Conservation (phyloP, 1,284 basidiomycete genomes). For the Papiliotrema flavescens region DNA sequence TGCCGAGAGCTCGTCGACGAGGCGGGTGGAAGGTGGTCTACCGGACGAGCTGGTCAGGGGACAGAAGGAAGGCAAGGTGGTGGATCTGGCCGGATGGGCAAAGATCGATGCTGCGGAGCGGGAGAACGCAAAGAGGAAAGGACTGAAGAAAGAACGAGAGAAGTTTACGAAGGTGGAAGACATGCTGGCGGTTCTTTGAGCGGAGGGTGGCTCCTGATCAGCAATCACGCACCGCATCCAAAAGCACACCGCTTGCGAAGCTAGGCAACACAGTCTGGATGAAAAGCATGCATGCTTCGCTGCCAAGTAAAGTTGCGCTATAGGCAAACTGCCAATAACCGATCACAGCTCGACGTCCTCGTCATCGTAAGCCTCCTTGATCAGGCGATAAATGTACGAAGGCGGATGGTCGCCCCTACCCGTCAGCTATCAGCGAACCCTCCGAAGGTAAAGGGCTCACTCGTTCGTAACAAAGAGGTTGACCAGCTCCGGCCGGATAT, state of each 20-base stretch:
- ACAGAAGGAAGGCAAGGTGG: slow-evolving; percentile 27
- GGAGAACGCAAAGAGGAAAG: slow-evolving; percentile 23
- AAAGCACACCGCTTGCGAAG: too few relatives aligned
- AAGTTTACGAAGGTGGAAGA: slow-evolving; percentile 55
- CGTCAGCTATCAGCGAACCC: slow-evolving; percentile 3
- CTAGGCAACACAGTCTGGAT: too few relatives aligned
- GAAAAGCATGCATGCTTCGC: background rate
- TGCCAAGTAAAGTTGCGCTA: background rate
- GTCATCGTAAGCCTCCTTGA: slow-evolving; percentile 90
- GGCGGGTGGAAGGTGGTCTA: slow-evolving; percentile 16
- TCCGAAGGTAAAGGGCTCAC: slow-evolving; percentile 64
- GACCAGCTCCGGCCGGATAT: slow-evolving; percentile 85
- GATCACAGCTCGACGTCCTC: slow-evolving; percentile 68
- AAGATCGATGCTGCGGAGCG: slow-evolving; percentile 38
- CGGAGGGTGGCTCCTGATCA: too few relatives aligned
- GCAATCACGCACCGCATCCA: too few relatives aligned
- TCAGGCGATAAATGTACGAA: slow-evolving; percentile 80
- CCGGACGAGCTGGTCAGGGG: slow-evolving; percentile 23
- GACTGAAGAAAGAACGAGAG: slow-evolving; percentile 34
- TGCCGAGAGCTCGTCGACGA: background rate
- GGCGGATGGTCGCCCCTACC: slow-evolving; percentile 84
- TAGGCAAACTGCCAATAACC: background rate
- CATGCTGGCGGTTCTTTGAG: slow-evolving; percentile 57
- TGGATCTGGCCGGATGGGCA: slow-evolving; percentile 39
- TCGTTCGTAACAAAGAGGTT: slow-evolving; percentile 96